Conservation (phyloP, 805 yeast species). For the Komagataella pastoris region DNA sequence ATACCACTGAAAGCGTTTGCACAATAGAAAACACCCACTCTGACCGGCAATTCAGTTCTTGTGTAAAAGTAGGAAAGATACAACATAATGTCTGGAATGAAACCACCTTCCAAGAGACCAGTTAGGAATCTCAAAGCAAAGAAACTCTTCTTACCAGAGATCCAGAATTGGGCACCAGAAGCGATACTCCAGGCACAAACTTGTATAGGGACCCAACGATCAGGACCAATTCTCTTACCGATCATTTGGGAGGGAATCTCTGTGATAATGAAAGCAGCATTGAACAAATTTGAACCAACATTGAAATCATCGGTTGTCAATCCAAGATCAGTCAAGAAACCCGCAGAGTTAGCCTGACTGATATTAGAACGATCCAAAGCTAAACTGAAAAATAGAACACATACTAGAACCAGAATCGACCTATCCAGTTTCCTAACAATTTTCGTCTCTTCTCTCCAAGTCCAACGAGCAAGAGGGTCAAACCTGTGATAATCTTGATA, state of each 20-base stretch:
- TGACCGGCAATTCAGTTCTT: conserved; percentile 23
- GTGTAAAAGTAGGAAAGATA: conserved; percentile 24
- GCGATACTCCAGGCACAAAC: conserved; percentile 17
- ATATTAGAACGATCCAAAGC: conserved; percentile 1
- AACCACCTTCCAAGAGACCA: conserved; percentile 19
- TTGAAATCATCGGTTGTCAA: conserved; percentile 14
- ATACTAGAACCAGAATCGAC: not conserved
- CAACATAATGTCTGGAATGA: conserved; percentile 15
- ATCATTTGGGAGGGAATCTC: conserved; percentile 43
- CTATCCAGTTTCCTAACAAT: not conserved
- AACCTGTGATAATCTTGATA: conserved; percentile 3
- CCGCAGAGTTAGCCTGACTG: not conserved
- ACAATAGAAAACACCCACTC: conserved; percentile 38
- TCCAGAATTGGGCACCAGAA: conserved; percentile 14
- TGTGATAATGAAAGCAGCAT: conserved; percentile 17
- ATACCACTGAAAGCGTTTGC: conserved; percentile 25
- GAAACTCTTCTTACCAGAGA: conserved; percentile 13
- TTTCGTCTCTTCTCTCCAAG: conserved; percentile 6
- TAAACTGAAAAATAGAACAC: not conserved
- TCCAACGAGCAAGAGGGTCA: conserved; percentile 8
- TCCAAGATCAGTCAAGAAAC: not conserved
- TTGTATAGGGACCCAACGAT: conserved; percentile 36
- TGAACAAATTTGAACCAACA: conserved; percentile 18
- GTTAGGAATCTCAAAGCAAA: conserved; percentile 15
- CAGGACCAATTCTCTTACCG: conserved; percentile 47